Conservation (phyloP, 2,329 filamentous ascomycete species). For the Endothia cerciana region DNA sequence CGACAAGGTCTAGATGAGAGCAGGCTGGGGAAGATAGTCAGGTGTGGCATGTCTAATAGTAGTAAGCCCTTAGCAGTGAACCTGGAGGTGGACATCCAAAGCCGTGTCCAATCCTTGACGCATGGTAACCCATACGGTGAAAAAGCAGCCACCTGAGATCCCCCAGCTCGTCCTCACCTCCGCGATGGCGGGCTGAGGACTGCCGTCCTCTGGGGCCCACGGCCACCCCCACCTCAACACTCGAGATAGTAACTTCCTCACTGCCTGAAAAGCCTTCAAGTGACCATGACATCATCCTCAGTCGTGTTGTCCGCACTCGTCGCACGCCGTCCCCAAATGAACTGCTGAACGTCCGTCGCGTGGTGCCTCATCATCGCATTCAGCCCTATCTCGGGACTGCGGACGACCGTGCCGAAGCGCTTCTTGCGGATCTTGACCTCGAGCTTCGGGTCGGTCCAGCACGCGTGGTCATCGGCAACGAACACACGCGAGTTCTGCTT, state of each 20-base stretch:
- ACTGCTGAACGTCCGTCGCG: conserved; percentile 53
- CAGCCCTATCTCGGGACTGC: conserved; percentile 53
- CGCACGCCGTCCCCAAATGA: conserved; percentile 49
- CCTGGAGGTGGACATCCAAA: neutral
- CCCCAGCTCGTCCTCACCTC: neutral
- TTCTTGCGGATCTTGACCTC: conserved; percentile 62
- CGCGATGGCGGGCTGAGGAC: neutral
- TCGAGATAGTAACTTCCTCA: too few species aligned
- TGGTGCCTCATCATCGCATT: conserved; percentile 62
- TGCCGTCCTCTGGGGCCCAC: neutral
- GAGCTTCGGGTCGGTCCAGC: conserved; percentile 70
- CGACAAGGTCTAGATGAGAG: too few species aligned
- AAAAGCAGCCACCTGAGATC: neutral
- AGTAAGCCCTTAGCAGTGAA: neutral
- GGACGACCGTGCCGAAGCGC: conserved; percentile 62
- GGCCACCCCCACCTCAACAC: neutral
- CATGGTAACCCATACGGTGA: neutral
- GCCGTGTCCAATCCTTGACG: neutral
- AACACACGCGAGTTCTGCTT: conserved; percentile 79
- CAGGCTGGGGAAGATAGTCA: neutral
- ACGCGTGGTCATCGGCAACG: conserved; percentile 73
- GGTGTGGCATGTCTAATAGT: neutral
- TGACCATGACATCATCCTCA: conserved; percentile 49
- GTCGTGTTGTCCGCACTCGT: conserved; percentile 42
- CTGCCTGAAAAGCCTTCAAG: conserved; percentile 12